phyloP scores from a whole-genome alignment of 2,329 filamentous ascomycete species.

The Diaporthe humulicola region DNA sequence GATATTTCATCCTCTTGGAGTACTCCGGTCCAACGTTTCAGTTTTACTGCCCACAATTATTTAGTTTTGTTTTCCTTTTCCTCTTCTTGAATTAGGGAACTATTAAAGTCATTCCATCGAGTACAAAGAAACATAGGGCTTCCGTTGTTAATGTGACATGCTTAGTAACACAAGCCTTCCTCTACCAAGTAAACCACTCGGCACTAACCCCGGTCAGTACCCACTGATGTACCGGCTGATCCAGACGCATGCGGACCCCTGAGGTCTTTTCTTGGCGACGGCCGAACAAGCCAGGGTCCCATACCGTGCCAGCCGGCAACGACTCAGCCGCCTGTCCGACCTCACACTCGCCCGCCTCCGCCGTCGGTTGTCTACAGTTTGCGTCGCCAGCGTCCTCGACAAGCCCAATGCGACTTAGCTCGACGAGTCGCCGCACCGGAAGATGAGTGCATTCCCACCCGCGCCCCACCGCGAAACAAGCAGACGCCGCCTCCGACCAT shows the following conservation, averaged over 20 bases:
- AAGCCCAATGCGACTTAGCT: constrained; percentile 22
- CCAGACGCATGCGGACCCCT: constrained; percentile 4
- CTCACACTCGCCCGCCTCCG: background rate
- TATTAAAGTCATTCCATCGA: background rate
- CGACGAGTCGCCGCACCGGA: constrained; percentile 30
- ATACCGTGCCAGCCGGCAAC: constrained; percentile 8
- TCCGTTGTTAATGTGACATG: background rate
- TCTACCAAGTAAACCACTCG: too few relatives aligned
- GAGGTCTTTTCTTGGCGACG: background rate
- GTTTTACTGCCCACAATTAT: too few relatives aligned
- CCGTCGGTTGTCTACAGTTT: background rate
- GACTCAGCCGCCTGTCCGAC: constrained; percentile 9
- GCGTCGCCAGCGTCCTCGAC: background rate
- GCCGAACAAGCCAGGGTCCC: constrained; percentile 2
- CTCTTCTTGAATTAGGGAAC: background rate
- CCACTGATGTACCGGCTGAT: background rate
- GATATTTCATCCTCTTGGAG: too few relatives aligned
- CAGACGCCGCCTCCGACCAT: constrained; percentile 38
- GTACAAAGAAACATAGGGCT: background rate
- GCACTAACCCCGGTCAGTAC: too few relatives aligned
- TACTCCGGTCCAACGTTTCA: too few relatives aligned
- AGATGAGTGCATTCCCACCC: constrained; percentile 34
- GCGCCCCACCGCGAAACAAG: constrained; percentile 28
- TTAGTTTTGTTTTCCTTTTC: background rate
- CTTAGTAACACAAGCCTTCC: background rate